phyloP scores from a whole-genome alignment of 495 filamentous ascomycete genomes.

The Podospora sp. region DNA sequence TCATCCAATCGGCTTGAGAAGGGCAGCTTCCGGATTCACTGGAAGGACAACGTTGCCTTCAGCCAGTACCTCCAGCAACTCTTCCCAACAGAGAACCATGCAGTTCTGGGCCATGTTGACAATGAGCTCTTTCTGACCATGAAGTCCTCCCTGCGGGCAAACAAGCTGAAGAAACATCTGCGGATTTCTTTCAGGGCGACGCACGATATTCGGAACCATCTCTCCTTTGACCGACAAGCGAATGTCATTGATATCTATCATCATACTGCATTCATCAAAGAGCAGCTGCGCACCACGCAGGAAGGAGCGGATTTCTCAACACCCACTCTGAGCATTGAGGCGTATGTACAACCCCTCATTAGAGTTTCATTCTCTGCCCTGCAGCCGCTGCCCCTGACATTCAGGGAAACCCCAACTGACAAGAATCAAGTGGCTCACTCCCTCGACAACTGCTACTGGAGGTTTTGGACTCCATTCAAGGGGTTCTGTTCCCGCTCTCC shows the following conservation, averaged over 20 bases:
- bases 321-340: constrained; percentile 7
- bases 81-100: constrained; percentile 8
- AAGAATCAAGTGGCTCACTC: not conserved
- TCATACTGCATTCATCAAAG: constrained; percentile 17
- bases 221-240: constrained; percentile 9
- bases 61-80: constrained; percentile 12
- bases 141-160: constrained; percentile 8
- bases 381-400: constrained; percentile 2
- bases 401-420: too few relatives aligned
- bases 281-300: constrained; percentile 17
- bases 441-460: constrained; percentile 18
- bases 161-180: constrained; percentile 14
- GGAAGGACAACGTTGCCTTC: constrained; percentile 10
- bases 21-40: not conserved
- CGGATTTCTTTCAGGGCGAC: constrained; percentile 7
- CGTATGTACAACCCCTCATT: constrained; percentile 10
- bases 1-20: constrained; percentile 9
- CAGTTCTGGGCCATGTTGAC: constrained; percentile 10
- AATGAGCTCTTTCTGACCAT: constrained; percentile 9
- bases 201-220: constrained; percentile 16
- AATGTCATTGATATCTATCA: constrained; percentile 17
- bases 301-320: constrained; percentile 1
- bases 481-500: constrained; percentile 13
- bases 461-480: constrained; percentile 17
- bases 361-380: not conserved